Percentiles rank a stretch among this genome's conserved stretches.
Conservation (phyloP, 768 basidiomycete species). For the Auricularia sp. region DNA sequence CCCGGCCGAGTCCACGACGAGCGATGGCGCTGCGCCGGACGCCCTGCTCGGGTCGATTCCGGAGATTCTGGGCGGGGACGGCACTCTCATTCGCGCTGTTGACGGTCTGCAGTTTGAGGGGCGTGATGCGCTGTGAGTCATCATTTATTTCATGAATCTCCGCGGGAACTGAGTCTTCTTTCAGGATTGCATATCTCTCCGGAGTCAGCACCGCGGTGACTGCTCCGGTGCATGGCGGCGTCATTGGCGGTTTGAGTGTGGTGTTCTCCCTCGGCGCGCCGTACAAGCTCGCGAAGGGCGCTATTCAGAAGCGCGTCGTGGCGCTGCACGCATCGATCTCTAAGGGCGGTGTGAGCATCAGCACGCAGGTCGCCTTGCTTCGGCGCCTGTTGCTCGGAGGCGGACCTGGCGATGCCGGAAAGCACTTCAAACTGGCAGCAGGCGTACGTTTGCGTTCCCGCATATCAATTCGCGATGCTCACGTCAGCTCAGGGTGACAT, state of each 20-base stretch:
- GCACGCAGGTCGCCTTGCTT: constrained; percentile 27
- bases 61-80: constrained; percentile 40
- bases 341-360: constrained; percentile 23
- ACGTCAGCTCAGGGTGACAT: constrained; percentile 39
- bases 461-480: not conserved
- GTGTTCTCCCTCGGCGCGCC: constrained; percentile 49
- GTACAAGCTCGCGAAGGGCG: constrained; percentile 48
- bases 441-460: constrained; percentile 25
- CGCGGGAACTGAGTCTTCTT: not conserved
- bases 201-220: constrained; percentile 58
- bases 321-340: constrained; percentile 55
- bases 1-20: constrained; percentile 22
- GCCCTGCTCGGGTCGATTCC: constrained; percentile 28
- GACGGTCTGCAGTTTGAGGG: constrained; percentile 52
- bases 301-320: constrained; percentile 47
- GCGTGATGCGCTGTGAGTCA: constrained; percentile 57
- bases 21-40: constrained; percentile 20
- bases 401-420: constrained; percentile 38
- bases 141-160: not conserved
- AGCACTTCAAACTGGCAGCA: constrained; percentile 47
- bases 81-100: constrained; percentile 51
- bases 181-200: constrained; percentile 51
- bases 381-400: constrained; percentile 19
- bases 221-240: constrained; percentile 31
- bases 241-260: constrained; percentile 52